Evolutionary conservation across 2,329 filamentous ascomycete species (phyloP).

Genomic region (Aschersonia sp.): DNA sequence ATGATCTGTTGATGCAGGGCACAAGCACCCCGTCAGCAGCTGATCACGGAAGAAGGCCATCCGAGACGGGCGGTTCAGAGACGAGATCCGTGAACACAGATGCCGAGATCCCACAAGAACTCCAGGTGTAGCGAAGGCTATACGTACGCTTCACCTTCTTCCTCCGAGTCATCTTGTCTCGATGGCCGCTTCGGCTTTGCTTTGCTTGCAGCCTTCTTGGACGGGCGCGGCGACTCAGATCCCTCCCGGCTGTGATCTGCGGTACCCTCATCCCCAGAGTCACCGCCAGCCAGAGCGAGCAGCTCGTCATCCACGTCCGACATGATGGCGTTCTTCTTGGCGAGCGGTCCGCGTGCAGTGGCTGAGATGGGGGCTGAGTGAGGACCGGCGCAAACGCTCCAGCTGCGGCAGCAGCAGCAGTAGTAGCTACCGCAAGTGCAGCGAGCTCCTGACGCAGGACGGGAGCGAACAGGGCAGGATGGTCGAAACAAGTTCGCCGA

Average conservation of each 20-base stretch:
- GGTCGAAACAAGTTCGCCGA: too few relatives aligned
- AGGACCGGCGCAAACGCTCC: too few relatives aligned
- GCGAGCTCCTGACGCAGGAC: too few relatives aligned
- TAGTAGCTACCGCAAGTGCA: too few relatives aligned
- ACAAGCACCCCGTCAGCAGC: constrained; percentile 3
- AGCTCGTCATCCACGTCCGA: constrained; percentile 87
- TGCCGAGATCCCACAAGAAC: too few relatives aligned
- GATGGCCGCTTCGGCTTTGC: constrained; percentile 35
- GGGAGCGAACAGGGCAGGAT: too few relatives aligned
- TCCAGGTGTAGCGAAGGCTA: too few relatives aligned
- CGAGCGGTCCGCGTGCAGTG: neutral
- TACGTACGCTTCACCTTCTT: constrained; percentile 43
- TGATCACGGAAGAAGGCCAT: neutral
- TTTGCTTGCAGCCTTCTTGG: constrained; percentile 16
- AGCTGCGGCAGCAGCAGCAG: too few relatives aligned
- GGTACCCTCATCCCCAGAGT: constrained; percentile 43
- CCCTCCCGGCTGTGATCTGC: constrained; percentile 39
- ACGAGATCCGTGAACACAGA: too few relatives aligned
- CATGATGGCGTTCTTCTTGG: constrained; percentile 33
- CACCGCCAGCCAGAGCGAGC: constrained; percentile 78
- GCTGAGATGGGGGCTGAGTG: too few relatives aligned
- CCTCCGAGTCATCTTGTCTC: constrained; percentile 33
- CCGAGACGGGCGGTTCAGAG: neutral
- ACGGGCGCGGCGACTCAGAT: constrained; percentile 35
- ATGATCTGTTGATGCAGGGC: constrained; percentile 38